phyloP scores from a whole-genome alignment of 169 alveolate genomes.

The Perkinsus olseni region DNA sequence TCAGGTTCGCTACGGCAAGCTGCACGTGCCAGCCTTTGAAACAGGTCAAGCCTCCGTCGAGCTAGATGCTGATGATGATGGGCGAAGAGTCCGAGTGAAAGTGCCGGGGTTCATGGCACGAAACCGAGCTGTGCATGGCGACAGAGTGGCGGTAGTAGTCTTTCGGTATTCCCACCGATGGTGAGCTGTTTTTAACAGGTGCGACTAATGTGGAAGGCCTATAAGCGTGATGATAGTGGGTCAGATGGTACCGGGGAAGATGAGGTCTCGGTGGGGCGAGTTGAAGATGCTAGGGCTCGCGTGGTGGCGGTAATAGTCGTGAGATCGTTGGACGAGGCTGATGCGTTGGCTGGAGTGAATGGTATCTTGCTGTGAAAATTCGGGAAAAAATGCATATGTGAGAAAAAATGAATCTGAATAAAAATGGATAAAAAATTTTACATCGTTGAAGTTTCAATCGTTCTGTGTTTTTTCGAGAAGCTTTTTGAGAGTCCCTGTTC shows the following conservation, averaged over 20 bases:
- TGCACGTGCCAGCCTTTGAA: not conserved
- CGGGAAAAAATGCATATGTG: too few species aligned
- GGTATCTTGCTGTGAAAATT: too few species aligned
- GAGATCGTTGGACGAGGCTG: not conserved
- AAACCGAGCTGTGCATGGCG: conserved; percentile 57
- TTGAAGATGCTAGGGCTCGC: not conserved
- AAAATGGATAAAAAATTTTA: too few species aligned
- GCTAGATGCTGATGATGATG: not conserved
- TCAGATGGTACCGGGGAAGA: not conserved
- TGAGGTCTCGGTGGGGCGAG: not conserved
- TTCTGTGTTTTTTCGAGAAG: too few species aligned
- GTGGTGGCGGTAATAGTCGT: not conserved
- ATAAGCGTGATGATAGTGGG: not conserved
- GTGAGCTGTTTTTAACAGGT: not conserved
- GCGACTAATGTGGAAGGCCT: not conserved
- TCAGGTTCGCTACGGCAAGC: not conserved
- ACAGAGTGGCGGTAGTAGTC: conserved; percentile 37
- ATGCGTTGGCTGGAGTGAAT: not conserved
- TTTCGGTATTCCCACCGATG: not conserved
- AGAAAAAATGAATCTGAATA: too few species aligned
- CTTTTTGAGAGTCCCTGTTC: too few species aligned
- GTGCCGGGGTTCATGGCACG: conserved; percentile 56
- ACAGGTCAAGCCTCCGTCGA: not conserved
- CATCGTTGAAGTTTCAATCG: too few species aligned
- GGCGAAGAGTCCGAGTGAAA: not conserved